Percentiles rank a stretch among this genome's conserved stretches.
These are phyloP conservation scores for Lactarius vividus DNA, from an alignment of 768 basidiomycete species.

Conservation along the genomic window DNA sequence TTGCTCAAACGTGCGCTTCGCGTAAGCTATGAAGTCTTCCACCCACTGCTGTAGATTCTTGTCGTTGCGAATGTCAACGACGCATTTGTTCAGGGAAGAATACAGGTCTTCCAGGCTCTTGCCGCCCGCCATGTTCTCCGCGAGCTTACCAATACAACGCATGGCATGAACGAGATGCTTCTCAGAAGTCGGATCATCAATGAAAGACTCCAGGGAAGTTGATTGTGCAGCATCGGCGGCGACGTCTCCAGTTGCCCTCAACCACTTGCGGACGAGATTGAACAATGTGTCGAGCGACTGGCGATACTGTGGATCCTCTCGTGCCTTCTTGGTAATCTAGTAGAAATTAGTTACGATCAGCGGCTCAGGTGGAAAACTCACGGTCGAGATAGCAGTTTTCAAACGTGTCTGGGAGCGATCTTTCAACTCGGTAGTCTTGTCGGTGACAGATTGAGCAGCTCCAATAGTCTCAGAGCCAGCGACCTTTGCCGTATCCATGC, in stretches of 20 bases:
- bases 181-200: conserved; percentile 61
- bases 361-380: conserved; percentile 29
- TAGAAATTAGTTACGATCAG: background rate
- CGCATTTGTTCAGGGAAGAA: conserved; percentile 41
- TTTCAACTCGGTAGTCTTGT: conserved; percentile 43
- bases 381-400: conserved; percentile 53
- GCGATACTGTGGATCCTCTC: conserved; percentile 57
- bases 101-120: conserved; percentile 52
- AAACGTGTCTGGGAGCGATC: conserved; percentile 44
- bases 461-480: conserved; percentile 53
- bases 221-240: conserved; percentile 44
- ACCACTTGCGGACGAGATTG: conserved; percentile 53
- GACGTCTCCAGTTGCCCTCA: conserved; percentile 50
- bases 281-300: conserved; percentile 57
- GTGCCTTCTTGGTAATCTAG: conserved; percentile 64
- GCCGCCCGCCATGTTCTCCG: conserved; percentile 52
- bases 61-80: conserved; percentile 52
- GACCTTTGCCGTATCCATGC: conserved; percentile 63
- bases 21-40: conserved; percentile 49
- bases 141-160: conserved; percentile 37
- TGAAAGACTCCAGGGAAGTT: conserved; percentile 51
- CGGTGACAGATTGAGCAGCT: conserved; percentile 36
- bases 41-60: conserved; percentile 52
- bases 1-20: conserved; percentile 47
- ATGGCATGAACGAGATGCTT: conserved; percentile 59